Base-by-base conservation (phyloP, 805 yeast genomes). In the Pichia scutulata region DNA sequence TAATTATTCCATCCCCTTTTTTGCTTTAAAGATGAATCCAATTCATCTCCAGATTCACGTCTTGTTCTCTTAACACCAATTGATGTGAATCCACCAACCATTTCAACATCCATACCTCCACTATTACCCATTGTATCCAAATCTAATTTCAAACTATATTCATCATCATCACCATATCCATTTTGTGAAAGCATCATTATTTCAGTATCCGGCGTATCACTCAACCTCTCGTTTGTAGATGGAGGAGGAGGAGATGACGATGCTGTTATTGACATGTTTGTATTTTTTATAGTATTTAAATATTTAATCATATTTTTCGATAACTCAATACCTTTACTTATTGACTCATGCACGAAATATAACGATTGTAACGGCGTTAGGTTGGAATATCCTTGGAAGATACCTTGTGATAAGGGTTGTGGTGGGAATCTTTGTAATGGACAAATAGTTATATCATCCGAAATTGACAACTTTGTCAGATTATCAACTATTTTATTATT, bases 111-210 rank as follows among this genome's bases (percentile, higher is more conserved):
- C 63, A 63, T 64, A 33, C 62, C 60, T 40, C 63, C 58, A 18
- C 52, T 48, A 30, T 52, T 52, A 10, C 49, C 54, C 12, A 14
- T 22, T 30, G 39, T 19, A 7, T 40, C 41, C 39, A 33, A 33
- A 16, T 42, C 23, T 55, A 47, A 7, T 55, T 51, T 36, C 7
- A 52, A 55, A 48, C 58, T 59, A 39, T 55, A 55, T 36, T 56
- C 43, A 40, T 54, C 67, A 50, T 62, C 67, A 48, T 59, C 66
- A 1, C 57, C 67, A 26, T 65, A 57, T 4, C 68, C 69, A 24
- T 47, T 40, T 19, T 58, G 60, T 23, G 55, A 53, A 36, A 64
- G 44, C 43, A 16, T 33, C n/a, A 59, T 56, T 7, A 58, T 39
- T 16, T 59, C 53, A 1, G 46, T 37, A 19, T 42, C 47, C 7